phyloP scores from a whole-genome alignment of 2,329 filamentous ascomycete species.

The Ilyonectria mors-panacis region DNA sequence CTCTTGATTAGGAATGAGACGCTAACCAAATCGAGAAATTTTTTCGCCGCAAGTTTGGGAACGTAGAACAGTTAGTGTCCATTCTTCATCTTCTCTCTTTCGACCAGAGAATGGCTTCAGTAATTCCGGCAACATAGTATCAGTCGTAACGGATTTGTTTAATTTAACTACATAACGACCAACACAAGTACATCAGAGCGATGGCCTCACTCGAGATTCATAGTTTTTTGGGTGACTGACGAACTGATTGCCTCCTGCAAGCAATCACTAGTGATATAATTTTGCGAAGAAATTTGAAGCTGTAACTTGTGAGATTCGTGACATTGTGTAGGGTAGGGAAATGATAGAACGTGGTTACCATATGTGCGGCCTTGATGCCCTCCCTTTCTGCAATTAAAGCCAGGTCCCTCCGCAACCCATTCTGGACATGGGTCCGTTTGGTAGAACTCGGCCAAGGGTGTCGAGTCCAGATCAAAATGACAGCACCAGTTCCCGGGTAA shows the following conservation, averaged over 20 bases:
- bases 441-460: conserved; percentile 5
- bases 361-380: conserved; percentile 1
- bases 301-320: conserved; percentile 10
- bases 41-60: no score
- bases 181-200: neutral
- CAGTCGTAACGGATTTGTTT: no score
- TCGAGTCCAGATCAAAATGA: conserved; percentile 32
- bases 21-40: no score
- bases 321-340: neutral
- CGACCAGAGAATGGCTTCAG: neutral
- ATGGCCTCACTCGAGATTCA: neutral
- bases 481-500: conserved; percentile 6
- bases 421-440: conserved; percentile 22
- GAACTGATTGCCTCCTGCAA: conserved; percentile 10
- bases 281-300: conserved; percentile 14
- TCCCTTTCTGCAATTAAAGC: conserved; percentile 9
- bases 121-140: no score
- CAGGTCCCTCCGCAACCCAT: conserved; percentile 22
- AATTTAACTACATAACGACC: neutral
- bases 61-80: no score
- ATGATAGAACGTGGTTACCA: conserved; percentile 14
- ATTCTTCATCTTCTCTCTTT: no score
- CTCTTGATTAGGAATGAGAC: no score
- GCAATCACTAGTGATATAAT: neutral
- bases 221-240: neutral